Evolutionary conservation across 2,329 filamentous ascomycete species (phyloP).

Genomic region (Taxawa tesnikishii): DNA sequence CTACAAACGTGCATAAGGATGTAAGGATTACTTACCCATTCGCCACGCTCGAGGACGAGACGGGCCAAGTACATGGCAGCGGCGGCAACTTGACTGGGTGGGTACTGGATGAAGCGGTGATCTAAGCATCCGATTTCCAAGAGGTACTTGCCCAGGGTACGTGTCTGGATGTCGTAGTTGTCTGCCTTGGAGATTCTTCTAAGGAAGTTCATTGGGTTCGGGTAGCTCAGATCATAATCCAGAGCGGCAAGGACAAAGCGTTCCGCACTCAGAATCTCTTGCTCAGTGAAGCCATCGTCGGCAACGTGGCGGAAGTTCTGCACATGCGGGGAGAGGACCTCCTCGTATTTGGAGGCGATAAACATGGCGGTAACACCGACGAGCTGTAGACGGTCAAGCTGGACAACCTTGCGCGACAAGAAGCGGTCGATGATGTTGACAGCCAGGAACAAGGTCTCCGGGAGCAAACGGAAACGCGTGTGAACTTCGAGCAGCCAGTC

Average conservation of each 20-base stretch:
- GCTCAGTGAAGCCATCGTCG: slow-evolving; percentile 89
- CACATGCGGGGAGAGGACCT: slow-evolving; percentile 92
- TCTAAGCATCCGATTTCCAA: slow-evolving; percentile 95
- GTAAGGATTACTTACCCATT: slow-evolving; percentile 58
- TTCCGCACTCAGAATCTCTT: slow-evolving; percentile 94
- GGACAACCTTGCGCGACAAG: slow-evolving; percentile 87
- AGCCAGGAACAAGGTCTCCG: slow-evolving; percentile 90
- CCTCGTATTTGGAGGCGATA: slow-evolving; percentile 97
- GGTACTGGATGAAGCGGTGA: slow-evolving; percentile 82
- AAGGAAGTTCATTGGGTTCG: slow-evolving; percentile 99
- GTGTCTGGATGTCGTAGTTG: slow-evolving; percentile 96
- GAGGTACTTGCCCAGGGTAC: slow-evolving; percentile 93
- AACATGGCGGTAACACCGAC: slow-evolving; percentile 99
- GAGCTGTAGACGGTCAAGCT: slow-evolving; percentile 88
- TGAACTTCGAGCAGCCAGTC: slow-evolving; percentile 99
- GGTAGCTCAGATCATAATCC: slow-evolving; percentile 95
- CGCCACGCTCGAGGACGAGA: slow-evolving; percentile 76
- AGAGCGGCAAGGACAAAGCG: slow-evolving; percentile 83
- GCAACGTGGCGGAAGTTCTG: slow-evolving; percentile 95
- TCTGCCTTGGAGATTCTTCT: slow-evolving; percentile 98
- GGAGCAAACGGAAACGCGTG: slow-evolving; percentile 87
- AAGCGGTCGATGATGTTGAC: slow-evolving; percentile 99
- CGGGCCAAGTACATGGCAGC: slow-evolving; percentile 92
- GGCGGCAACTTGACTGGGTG: slow-evolving; percentile 81
- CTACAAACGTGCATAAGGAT: too few relatives aligned